Percentiles rank a stretch among this genome's conserved stretches.
phyloP scores from a whole-genome alignment of 768 basidiomycete species.

The Suillus bovinus region DNA sequence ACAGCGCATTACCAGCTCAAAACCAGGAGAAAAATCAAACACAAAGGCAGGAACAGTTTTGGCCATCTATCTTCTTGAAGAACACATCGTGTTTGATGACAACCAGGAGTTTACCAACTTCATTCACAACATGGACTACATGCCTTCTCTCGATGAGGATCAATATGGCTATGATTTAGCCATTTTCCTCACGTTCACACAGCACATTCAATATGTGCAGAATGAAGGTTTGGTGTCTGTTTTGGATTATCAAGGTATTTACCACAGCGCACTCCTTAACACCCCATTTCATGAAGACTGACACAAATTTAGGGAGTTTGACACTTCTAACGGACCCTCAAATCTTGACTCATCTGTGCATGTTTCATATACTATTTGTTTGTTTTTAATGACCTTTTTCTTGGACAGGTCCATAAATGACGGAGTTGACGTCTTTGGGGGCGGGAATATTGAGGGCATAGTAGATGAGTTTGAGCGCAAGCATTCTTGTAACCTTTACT shows the following conservation, averaged over 20 bases:
- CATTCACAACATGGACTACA: too few relatives aligned
- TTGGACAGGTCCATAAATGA: background rate
- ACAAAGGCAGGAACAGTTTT: background rate
- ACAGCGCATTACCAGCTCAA: too few relatives aligned
- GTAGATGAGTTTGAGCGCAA: background rate
- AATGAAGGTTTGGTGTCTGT: too few relatives aligned
- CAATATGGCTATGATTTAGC: too few relatives aligned
- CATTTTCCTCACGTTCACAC: too few relatives aligned
- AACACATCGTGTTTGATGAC: too few relatives aligned
- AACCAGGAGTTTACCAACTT: too few relatives aligned
- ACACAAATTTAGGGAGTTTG: slow-evolving; percentile 13
- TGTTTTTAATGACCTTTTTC: background rate
- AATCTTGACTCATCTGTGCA: slow-evolving; percentile 12
- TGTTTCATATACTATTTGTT: background rate
- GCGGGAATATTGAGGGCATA: background rate
- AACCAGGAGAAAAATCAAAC: background rate
- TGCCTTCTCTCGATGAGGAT: too few relatives aligned
- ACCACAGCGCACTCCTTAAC: too few relatives aligned
- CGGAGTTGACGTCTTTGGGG: background rate
- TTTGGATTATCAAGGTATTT: too few relatives aligned
- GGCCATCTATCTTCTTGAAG: background rate
- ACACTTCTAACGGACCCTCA: slow-evolving; percentile 24
- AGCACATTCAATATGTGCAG: too few relatives aligned
- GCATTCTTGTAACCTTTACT: slow-evolving; percentile 6
- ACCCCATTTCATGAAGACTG: background rate